Conservation (phyloP, 768 basidiomycete genomes). For the Tylopilus intermedius region DNA sequence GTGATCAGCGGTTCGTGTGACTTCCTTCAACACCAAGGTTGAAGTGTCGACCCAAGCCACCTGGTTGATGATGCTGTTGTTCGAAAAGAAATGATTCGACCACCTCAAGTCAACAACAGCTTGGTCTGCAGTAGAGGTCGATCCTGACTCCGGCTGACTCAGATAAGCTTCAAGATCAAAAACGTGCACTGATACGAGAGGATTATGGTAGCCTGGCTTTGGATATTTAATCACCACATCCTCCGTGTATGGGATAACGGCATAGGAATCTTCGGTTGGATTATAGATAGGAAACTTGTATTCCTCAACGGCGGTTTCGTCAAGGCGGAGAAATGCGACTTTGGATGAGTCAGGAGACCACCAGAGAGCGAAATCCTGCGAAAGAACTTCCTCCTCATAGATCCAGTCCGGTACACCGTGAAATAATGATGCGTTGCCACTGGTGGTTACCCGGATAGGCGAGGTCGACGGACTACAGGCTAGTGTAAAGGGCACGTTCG, state of each 20-base stretch:
- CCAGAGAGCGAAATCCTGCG: constrained; percentile 73
- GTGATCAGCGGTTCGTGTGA: constrained; percentile 75
- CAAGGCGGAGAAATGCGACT: constrained; percentile 80
- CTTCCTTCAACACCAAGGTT: constrained; percentile 77
- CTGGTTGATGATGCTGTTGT: constrained; percentile 73
- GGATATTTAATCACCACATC: constrained; percentile 70
- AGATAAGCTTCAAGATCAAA: constrained; percentile 69
- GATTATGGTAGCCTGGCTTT: constrained; percentile 88
- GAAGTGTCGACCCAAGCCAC: constrained; percentile 83
- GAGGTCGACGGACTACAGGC: constrained; percentile 32
- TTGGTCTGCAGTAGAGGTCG: constrained; percentile 32
- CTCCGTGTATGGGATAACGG: constrained; percentile 73
- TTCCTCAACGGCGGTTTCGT: constrained; percentile 84
- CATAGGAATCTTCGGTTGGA: constrained; percentile 62
- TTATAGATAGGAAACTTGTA: constrained; percentile 92
- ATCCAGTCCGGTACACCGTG: constrained; percentile 98
- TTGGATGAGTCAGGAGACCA: constrained; percentile 66
- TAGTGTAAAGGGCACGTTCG: constrained; percentile 2
- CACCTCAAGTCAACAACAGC: constrained; percentile 61
- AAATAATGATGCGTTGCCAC: constrained; percentile 81
- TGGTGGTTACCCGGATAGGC: constrained; percentile 72
- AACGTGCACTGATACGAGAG: constrained; percentile 74
- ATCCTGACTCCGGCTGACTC: constrained; percentile 27
- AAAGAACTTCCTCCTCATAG: constrained; percentile 89
- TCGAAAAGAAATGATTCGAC: constrained; percentile 49